Base-by-base conservation (phyloP, 441 rosid genomes). In the Adansonia rubrostipa region DNA sequence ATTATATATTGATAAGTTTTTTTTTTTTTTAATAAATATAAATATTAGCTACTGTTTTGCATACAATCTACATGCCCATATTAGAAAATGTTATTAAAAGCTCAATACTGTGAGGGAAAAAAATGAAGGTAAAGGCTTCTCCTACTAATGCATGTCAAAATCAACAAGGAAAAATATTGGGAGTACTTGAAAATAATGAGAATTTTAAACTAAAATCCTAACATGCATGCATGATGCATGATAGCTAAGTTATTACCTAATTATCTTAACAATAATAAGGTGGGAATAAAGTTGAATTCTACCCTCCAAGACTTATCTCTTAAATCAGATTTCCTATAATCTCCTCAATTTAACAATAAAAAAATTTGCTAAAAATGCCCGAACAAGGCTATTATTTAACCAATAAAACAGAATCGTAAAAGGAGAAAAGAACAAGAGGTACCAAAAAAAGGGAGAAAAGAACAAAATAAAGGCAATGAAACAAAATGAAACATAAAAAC, bases 401-500 rank as follows among this genome's bases (percentile, higher is more conserved):
- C 22, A 66, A 66, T 6, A 42, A 66, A 42, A n/a, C 13, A 17
- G n/a, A 40, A 42, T 7, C 19, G 14, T 3, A 15, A 42, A 42
- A n/a, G 17, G 6, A 66, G 7, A 42, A 65, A 40, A 65, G 5
- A 40, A 65, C 20, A 8, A 65, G 2, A 64, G 47, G 22, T 36
- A 15, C 5, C 48, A 64, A 64, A 63, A 15, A n/a, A 4, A 28
- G 2, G 17, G 15, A 3, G 8, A 45, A 69, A 48, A 13, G 3
- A 13, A 19, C 56, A 68, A 69, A 69, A 11, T 48, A 69, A 42
- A 48, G 54, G 58, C 24, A 67, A 44, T 44, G 53, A 17, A 22
- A 10, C 65, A 61, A 64, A 64, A 14, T 65, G 48, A 65, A 70
- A 50, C 74, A 70, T 50, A 24, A 24, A 22, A 70, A 22, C 58